Evolutionary conservation across 2,329 filamentous ascomycete genomes (phyloP).

Genomic region (Colletotrichum falcatum): DNA sequence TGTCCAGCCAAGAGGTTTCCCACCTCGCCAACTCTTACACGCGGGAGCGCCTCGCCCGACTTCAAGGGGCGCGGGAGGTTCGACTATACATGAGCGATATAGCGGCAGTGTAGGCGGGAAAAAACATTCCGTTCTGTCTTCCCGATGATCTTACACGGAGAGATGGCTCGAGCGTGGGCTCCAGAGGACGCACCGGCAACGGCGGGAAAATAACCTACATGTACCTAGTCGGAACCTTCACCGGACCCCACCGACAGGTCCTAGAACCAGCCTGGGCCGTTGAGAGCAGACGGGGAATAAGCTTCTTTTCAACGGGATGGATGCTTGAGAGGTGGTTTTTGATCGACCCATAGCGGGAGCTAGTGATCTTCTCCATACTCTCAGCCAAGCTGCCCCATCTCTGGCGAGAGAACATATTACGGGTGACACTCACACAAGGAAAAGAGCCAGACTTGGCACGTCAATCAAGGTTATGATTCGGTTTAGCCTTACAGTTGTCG

Average conservation of each 20-base stretch:
- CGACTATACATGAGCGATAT: neutral
- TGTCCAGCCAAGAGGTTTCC: neutral
- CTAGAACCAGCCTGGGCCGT: neutral
- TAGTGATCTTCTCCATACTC: neutral
- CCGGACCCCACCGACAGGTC: neutral
- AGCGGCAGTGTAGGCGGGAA: neutral
- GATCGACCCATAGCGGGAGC: neutral
- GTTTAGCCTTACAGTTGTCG: neutral
- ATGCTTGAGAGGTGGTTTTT: neutral
- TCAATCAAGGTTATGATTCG: slow-evolving; percentile 20
- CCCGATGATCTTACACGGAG: no score
- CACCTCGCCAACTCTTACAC: no score
- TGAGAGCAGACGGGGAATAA: neutral
- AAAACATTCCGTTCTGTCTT: neutral
- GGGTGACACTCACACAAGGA: neutral
- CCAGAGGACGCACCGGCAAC: neutral
- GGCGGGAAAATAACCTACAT: neutral
- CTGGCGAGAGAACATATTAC: neutral
- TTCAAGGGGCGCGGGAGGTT: neutral
- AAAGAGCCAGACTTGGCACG: slow-evolving; percentile 2
- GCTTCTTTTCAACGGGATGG: neutral
- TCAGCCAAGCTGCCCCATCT: neutral
- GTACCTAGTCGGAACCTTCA: no score
- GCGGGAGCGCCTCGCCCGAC: no score
- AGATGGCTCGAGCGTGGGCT: neutral